Evolutionary conservation across 2,329 filamentous ascomycete genomes (phyloP).

Genomic region (Colletotrichum sansevieriae): DNA sequence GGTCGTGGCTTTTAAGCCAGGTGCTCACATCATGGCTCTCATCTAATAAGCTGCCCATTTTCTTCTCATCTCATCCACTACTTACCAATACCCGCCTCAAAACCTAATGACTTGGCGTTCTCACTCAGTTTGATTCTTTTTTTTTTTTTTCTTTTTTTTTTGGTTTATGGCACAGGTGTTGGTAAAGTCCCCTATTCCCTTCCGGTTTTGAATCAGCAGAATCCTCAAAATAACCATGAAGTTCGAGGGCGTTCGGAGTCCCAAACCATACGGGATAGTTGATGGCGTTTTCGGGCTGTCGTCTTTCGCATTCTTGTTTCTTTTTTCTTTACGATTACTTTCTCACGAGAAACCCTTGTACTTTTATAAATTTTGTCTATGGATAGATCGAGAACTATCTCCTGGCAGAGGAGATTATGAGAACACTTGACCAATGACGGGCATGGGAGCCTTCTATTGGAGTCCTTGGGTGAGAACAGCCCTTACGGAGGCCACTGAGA

Average conservation of each 20-base stretch:
- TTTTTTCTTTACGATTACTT: conserved; percentile 7
- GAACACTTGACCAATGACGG: not conserved
- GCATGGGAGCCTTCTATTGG: not conserved
- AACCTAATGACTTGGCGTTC: conserved; percentile 45
- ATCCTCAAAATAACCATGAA: conserved; percentile 39
- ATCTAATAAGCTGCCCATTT: not conserved
- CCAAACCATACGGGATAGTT: not conserved
- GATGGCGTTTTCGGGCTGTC: conserved; percentile 30
- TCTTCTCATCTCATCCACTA: conserved; percentile 12
- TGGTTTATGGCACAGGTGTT: too few relatives aligned
- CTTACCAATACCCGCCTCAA: conserved; percentile 30
- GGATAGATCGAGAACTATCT: conserved; percentile 34
- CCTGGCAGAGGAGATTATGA: not conserved
- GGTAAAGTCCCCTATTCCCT: not conserved
- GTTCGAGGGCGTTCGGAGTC: conserved; percentile 18
- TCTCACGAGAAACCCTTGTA: conserved; percentile 49
- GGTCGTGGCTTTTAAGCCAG: conserved; percentile 51
- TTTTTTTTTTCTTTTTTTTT: not conserved
- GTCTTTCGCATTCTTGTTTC: conserved; percentile 26
- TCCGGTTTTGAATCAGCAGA: conserved; percentile 9
- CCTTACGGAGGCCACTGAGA: not conserved
- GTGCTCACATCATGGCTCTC: not conserved
- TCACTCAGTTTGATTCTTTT: conserved; percentile 21
- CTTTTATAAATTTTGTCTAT: conserved; percentile 48
- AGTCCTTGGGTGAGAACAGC: not conserved